Base-by-base conservation (phyloP, 2,329 filamentous ascomycete species). In the Escovopsis sp. region DNA sequence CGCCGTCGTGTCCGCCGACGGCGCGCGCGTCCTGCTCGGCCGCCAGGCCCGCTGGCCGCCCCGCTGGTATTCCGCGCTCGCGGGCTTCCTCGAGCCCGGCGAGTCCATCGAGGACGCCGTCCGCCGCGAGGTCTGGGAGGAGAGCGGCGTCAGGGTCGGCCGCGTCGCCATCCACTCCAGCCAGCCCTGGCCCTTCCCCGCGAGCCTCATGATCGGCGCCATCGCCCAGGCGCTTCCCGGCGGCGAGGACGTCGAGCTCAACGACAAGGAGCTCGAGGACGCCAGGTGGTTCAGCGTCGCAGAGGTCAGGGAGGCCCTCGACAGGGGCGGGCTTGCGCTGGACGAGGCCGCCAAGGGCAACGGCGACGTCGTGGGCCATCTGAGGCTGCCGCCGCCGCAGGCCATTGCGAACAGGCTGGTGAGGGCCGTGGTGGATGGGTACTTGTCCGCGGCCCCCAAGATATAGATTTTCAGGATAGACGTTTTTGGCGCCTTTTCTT, bases 351-450 rank as follows among this genome's bases (percentile, higher is more conserved):
- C 76, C 0, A 64, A 72, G 34, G 25, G 6, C 25, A 27, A 27
- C 6, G 25, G 25, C n/a, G 80, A 71, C 10, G 88, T 87, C 55
- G 81, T 78, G 56, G 87, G 86, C 0, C 75, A 71, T 4, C 60
- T 98, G 64, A 74, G 85, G 43, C 61, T 98, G 56, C 91, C 91
- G 37, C 86, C 87, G 2, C 66, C 71, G 44, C 94, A 87, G 31
- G 89, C 91, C 2, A 96, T 98, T 70, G 91, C 91, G 13, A 84
- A 96, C 60, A 83, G 88, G 57, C 63, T 96, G 55, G 78, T 98
- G 51, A 71, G 68, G 40, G 85, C 87, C 1, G 86, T 94, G 12
- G 74, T 81, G 1, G 76, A 79, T 39, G 86, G 86, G 0, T 91
- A 84, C 57, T 64, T 84, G 45, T 69, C 68, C 10, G 67, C 65